phyloP scores from a whole-genome alignment of 75 land plant genomes.

The Selaginella moellendorffii region DNA sequence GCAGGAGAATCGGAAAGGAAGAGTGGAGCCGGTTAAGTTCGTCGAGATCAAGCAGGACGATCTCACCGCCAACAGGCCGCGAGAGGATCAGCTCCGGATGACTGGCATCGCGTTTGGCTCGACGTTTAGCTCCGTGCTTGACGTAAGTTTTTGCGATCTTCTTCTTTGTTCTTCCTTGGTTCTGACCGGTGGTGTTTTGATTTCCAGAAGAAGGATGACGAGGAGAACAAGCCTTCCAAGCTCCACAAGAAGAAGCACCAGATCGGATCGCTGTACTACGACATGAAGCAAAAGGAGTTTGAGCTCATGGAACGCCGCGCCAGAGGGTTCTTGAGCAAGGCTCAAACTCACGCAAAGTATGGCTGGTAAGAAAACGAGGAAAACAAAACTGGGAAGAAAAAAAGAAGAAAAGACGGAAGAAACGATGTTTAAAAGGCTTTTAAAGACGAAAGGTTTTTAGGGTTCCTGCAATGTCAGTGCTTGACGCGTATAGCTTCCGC shows the following conservation, averaged over 20 bases:
- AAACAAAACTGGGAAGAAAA: no score
- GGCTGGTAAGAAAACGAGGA: no score
- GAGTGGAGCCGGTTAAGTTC: constrained; percentile 34
- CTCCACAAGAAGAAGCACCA: constrained; percentile 89
- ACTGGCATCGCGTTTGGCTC: constrained; percentile 99
- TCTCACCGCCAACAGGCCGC: constrained; percentile 49
- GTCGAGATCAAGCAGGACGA: constrained; percentile 92
- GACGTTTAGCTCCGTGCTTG: constrained; percentile 74
- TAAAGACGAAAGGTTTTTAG: no score
- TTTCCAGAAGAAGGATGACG: constrained; percentile 24
- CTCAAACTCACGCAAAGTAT: constrained; percentile 89
- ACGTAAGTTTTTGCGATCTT: constrained; percentile 28
- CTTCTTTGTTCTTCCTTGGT: neutral
- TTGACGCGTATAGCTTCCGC: no score
- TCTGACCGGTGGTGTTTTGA: neutral
- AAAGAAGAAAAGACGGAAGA: no score
- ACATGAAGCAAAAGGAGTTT: constrained; percentile 79
- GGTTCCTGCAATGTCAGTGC: no score
- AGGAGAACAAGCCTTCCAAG: constrained; percentile 54
- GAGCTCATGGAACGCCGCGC: constrained; percentile 77
- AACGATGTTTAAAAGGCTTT: no score
- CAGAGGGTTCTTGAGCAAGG: constrained; percentile 59
- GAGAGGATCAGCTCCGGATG: constrained; percentile 64
- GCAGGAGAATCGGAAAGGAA: constrained; percentile 44
- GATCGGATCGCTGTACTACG: constrained; percentile 65